These are phyloP conservation scores for Microstegium vimineum DNA, from an alignment of 176 grass and related monocot genomes.

Conservation along the genomic window DNA sequence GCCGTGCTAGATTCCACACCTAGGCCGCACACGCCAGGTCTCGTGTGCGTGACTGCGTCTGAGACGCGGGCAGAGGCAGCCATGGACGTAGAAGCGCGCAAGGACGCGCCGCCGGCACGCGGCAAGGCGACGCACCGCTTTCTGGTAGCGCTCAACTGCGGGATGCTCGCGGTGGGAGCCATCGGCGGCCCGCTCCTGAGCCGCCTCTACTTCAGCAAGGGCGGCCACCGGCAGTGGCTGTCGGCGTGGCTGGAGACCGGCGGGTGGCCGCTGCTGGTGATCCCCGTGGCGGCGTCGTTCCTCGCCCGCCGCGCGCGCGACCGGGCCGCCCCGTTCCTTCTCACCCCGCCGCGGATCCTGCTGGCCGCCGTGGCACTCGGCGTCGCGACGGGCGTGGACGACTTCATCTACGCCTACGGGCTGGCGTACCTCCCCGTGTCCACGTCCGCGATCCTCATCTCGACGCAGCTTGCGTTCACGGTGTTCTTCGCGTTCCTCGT, in stretches of 20 bases:
- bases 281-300: conserved; percentile 38
- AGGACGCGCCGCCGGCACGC: neutral
- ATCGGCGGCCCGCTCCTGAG: conserved; percentile 54
- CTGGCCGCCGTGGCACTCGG: conserved; percentile 40
- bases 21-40: neutral
- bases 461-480: conserved; percentile 75
- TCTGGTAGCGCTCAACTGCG: conserved; percentile 46
- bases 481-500: conserved; percentile 71
- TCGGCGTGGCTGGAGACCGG: conserved; percentile 57
- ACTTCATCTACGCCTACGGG: conserved; percentile 71
- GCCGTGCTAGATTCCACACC: neutral
- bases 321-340: conserved; percentile 12
- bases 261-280: conserved; percentile 55
- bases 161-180: conserved; percentile 44
- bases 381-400: conserved; percentile 45
- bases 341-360: conserved; percentile 41
- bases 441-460: conserved; percentile 72
- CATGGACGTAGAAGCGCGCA: conserved; percentile 48
- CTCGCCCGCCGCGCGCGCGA: conserved; percentile 12
- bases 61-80: neutral
- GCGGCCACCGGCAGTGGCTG: conserved; percentile 63
- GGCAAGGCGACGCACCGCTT: conserved; percentile 17
- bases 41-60: neutral
- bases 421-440: conserved; percentile 63
- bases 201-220: conserved; percentile 63